A percentile compares a stretch with the other conserved stretches of the same genome.
Conservation (phyloP, 2,329 filamentous ascomycete genomes). For the Ilyonectria destructans region DNA sequence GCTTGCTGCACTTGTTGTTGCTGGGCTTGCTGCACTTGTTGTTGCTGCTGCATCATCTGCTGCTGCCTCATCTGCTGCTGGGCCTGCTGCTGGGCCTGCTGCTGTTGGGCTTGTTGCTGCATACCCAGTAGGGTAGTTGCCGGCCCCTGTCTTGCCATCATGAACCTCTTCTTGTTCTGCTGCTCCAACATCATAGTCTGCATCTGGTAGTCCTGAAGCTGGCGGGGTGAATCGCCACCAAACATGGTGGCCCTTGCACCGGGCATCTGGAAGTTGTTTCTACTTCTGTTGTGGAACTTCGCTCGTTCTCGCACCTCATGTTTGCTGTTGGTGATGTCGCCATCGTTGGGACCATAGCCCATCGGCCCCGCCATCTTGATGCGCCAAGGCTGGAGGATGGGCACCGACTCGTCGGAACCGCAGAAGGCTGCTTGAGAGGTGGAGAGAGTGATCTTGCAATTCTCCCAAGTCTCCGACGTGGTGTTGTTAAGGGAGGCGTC, state of each 20-base stretch:
- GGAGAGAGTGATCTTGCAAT: constrained; percentile 74
- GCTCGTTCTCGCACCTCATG: constrained; percentile 57
- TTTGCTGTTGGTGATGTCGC: constrained; percentile 56
- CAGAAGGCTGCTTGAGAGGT: constrained; percentile 75
- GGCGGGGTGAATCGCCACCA: constrained; percentile 72
- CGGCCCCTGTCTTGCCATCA: constrained; percentile 87
- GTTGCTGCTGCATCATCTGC: constrained; percentile 26
- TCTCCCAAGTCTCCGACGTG: constrained; percentile 76
- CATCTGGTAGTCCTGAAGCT: constrained; percentile 89
- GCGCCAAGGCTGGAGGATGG: constrained; percentile 70
- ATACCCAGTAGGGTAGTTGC: constrained; percentile 1
- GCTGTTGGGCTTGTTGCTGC: constrained; percentile 43
- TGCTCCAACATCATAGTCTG: constrained; percentile 88
- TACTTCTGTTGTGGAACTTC: constrained; percentile 50
- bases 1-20: no score
- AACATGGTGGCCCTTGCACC: constrained; percentile 27
- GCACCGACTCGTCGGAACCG: constrained; percentile 70
- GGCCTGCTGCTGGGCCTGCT: constrained; percentile 15
- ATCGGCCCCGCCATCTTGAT: constrained; percentile 64
- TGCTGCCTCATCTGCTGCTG: constrained; percentile 20
- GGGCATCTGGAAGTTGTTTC: constrained; percentile 39
- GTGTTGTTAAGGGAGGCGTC: constrained; percentile 75
- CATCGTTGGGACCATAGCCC: constrained; percentile 27
- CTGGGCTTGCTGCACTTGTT: constrained; percentile 15
- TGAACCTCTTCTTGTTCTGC: constrained; percentile 86